phyloP scores from a whole-genome alignment of 495 filamentous ascomycete genomes.

The Collariella sp. region DNA sequence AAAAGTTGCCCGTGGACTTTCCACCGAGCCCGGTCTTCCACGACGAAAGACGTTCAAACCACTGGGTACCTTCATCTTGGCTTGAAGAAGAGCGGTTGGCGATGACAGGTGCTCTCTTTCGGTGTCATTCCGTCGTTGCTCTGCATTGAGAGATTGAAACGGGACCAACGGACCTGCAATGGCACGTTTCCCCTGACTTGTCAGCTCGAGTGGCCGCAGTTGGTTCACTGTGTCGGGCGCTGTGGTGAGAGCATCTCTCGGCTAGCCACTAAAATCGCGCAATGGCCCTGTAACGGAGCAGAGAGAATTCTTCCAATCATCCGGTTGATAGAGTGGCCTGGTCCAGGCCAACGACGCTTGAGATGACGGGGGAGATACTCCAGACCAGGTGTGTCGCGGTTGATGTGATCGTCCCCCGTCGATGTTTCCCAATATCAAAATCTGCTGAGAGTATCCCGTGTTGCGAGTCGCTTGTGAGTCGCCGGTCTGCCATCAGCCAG shows the following conservation, averaged over 20 bases:
- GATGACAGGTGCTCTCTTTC: no score
- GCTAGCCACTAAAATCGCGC: slow-evolving; percentile 21
- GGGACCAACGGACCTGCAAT: slow-evolving; percentile 1
- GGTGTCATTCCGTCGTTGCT: no score
- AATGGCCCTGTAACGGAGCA: slow-evolving; percentile 2
- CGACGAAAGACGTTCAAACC: no score
- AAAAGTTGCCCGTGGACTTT: no score
- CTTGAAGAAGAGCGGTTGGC: no score
- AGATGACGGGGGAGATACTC: background rate
- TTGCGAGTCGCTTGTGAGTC: background rate
- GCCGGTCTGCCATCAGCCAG: background rate
- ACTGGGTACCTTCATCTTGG: no score
- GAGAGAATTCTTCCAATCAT: slow-evolving; percentile 16
- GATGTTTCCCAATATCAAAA: background rate
- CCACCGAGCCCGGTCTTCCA: no score
- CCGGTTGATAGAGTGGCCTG: slow-evolving; percentile 5
- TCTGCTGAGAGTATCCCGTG: background rate
- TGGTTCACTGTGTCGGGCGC: slow-evolving; percentile 1
- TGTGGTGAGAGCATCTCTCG: background rate
- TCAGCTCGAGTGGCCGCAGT: background rate
- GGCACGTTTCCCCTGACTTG: slow-evolving; percentile 5
- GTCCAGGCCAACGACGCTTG: background rate
- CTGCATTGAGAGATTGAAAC: background rate
- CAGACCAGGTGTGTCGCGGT: background rate
- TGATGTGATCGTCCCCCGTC: background rate